Evolutionary conservation across 495 filamentous ascomycete species (phyloP), one percentile per base, ranked within the genome.

Genomic region (Hypoxylon rickii): DNA sequence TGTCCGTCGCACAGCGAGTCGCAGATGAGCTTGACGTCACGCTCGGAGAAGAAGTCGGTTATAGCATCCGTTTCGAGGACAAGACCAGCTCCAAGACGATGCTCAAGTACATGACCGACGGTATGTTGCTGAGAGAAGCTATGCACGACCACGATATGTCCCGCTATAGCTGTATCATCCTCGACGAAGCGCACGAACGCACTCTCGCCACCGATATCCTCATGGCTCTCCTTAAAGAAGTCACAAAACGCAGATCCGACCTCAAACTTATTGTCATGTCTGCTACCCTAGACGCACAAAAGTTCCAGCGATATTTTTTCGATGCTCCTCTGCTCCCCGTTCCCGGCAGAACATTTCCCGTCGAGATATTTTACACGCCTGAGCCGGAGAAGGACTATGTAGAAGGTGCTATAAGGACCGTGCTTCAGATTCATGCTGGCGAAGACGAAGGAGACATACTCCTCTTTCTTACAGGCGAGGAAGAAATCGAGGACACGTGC

Each of bases 101-200:
- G 32, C 76, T 99, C 41, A 99, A 97, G 77, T 99, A 99, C 77
- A 97, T 99, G 95, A 99, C 95, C 21, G 95, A 99, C 70, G 95
- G 95, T 85, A 97, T 97, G 94, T 83, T 99, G 61, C 77, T 97
- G 67, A 80, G 95, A 58, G 95, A 99, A 76, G 92, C 95, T 24
- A 99, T 99, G 95, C 86, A 96, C 74, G 95, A 99, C 71, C 87
- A 91, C 73, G 80, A 93, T 60, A 79, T 99, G 61, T 83, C 83
- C 15, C 86, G 92, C 8, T 99, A 99, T 76, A 93, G 92, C 78
- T 94, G 89, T 57, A 97, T 99, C 67, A 99, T 99, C 68, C 86
- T 99, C 52, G 95, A 99, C 71, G 93, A 97, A 73, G 93, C 93
- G 41, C 93, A 97, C 83, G 93, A 97, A 75, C 83, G 93, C 67